Percentiles rank a stretch among this genome's conserved stretches.
phyloP scores from a whole-genome alignment of 495 filamentous ascomycete species.

The Penicillium malachiteum region DNA sequence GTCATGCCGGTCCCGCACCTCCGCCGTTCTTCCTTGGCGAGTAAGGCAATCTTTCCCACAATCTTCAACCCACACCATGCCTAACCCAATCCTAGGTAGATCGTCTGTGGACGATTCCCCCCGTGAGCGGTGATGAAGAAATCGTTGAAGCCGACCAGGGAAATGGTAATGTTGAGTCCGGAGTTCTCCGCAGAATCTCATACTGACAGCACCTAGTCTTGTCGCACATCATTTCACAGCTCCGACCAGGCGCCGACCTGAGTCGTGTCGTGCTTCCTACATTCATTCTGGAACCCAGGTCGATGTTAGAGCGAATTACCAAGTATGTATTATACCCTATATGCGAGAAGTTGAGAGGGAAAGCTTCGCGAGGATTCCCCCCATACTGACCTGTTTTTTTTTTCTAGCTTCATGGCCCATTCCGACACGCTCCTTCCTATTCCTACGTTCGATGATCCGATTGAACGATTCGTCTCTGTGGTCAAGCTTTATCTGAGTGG shows the following conservation, averaged over 20 bases:
- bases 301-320: slow-evolving; percentile 97
- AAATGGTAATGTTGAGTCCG: slow-evolving; percentile 43
- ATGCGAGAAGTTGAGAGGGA: too few relatives aligned
- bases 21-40: slow-evolving; percentile 30
- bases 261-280: slow-evolving; percentile 93
- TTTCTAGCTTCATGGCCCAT: slow-evolving; percentile 93
- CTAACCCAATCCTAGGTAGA: slow-evolving; percentile 45
- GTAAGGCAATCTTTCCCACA: slow-evolving; percentile 16
- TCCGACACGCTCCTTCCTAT: slow-evolving; percentile 92
- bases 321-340: slow-evolving; percentile 59
- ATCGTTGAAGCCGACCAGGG: slow-evolving; percentile 68
- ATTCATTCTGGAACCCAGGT: slow-evolving; percentile 95
- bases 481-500: slow-evolving; percentile 97
- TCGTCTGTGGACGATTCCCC: slow-evolving; percentile 56
- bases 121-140: slow-evolving; percentile 63
- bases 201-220: slow-evolving; percentile 58
- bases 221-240: slow-evolving; percentile 93
- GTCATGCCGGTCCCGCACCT: slow-evolving; percentile 33
- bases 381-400: neutral
- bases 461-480: slow-evolving; percentile 87
- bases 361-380: too few relatives aligned
- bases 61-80: slow-evolving; percentile 26
- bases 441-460: slow-evolving; percentile 82
- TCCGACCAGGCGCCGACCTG: slow-evolving; percentile 92
- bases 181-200: neutral